Percentiles rank a stretch among this genome's conserved stretches.
Evolutionary conservation across 768 basidiomycete species (phyloP).

Genomic region (Suillus placidus): DNA sequence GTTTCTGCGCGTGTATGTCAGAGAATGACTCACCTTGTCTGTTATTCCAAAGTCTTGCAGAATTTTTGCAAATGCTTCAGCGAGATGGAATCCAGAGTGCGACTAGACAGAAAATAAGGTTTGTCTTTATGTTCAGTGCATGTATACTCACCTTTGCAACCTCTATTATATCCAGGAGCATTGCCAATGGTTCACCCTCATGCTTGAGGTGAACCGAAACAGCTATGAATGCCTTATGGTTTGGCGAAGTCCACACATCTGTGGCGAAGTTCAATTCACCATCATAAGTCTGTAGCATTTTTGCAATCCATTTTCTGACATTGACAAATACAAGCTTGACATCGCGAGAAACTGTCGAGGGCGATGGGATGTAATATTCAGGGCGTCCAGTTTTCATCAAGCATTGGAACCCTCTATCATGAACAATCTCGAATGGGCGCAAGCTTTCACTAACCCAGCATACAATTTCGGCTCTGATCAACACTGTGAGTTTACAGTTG

Average conservation of each 20-base stretch:
- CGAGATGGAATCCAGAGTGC: constrained; percentile 35
- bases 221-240: constrained; percentile 34
- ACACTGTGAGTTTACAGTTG: constrained; percentile 12
- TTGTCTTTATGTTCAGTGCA: too few relatives aligned
- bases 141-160: constrained; percentile 20
- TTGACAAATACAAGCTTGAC: constrained; percentile 4
- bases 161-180: constrained; percentile 12
- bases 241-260: constrained; percentile 39
- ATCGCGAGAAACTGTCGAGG: too few relatives aligned
- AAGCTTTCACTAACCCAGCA: too few relatives aligned
- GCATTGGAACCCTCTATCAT: too few relatives aligned
- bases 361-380: too few relatives aligned
- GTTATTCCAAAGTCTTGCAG: constrained; percentile 29
- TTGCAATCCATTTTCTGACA: constrained; percentile 16
- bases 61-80: constrained; percentile 22
- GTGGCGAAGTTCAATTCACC: constrained; percentile 34
- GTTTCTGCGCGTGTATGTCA: too few relatives aligned
- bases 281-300: constrained; percentile 25
- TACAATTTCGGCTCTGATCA: too few relatives aligned
- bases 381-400: too few relatives aligned
- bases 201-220: constrained; percentile 30
- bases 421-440: too few relatives aligned
- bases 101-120: constrained; percentile 23
- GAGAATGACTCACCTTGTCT: constrained; percentile 27
- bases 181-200: constrained; percentile 20